Evolutionary conservation across 2,329 filamentous ascomycete species (phyloP).

Genomic region (Fusarium paranaense): DNA sequence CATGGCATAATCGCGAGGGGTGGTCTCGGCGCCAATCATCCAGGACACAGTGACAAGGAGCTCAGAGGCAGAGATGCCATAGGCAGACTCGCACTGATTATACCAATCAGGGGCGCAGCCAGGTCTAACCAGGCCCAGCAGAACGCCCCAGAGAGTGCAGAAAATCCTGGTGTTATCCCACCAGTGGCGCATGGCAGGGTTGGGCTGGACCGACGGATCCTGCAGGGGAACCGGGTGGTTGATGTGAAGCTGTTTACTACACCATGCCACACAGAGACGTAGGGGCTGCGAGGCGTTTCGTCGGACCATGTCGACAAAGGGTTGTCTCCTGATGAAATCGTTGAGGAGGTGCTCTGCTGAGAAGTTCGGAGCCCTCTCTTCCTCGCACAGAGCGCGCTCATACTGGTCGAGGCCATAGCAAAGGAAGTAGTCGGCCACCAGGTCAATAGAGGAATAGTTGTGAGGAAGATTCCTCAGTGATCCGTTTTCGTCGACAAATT

Average conservation of each 20-base stretch:
- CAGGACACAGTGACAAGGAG: constrained; percentile 41
- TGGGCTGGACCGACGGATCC: constrained; percentile 22
- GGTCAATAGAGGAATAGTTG: constrained; percentile 33
- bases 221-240: constrained; percentile 26
- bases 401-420: constrained; percentile 35
- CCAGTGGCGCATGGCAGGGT: constrained; percentile 26
- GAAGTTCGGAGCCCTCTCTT: constrained; percentile 9
- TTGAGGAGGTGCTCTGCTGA: constrained; percentile 30
- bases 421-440: constrained; percentile 39
- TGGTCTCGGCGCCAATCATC: constrained; percentile 36
- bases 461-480: constrained; percentile 20
- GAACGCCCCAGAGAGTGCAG: constrained; percentile 40
- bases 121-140: constrained; percentile 26
- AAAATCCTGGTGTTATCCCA: constrained; percentile 39
- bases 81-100: constrained; percentile 33
- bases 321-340: constrained; percentile 37
- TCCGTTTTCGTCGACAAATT: constrained; percentile 13
- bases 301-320: constrained; percentile 18
- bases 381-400: constrained; percentile 16
- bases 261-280: constrained; percentile 36
- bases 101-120: constrained; percentile 35
- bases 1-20: not conserved
- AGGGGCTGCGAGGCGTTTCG: constrained; percentile 18
- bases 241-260: constrained; percentile 29
- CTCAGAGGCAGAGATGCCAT: constrained; percentile 41